These are phyloP conservation scores for Acanthamoeba divionensis DNA, from an alignment of 208 protist species.

Conservation along the genomic window DNA sequence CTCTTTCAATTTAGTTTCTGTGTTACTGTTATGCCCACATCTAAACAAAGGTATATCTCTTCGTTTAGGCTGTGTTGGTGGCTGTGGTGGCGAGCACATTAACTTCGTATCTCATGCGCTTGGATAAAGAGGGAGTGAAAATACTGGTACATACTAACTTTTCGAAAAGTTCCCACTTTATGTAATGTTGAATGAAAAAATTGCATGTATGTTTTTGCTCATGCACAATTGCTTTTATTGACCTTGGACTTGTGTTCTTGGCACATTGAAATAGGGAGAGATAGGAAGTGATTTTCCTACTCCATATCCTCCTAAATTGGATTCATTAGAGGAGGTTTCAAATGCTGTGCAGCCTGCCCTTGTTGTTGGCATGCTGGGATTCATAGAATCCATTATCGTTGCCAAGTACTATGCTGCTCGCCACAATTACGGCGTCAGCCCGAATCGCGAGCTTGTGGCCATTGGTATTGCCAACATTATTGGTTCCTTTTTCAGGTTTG, in stretches of 20 bases:
- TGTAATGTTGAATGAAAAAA: too few species aligned
- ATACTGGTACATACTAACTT: too few species aligned
- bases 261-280: too few species aligned
- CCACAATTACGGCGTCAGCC: not conserved
- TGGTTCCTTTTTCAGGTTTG: conserved; percentile 65
- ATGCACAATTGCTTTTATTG: not conserved
- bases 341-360: not conserved
- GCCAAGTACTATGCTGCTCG: conserved; percentile 40
- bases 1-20: not conserved
- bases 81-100: not conserved
- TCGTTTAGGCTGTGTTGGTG: not conserved
- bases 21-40: not conserved
- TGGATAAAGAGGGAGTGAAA: not conserved
- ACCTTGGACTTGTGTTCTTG: not conserved
- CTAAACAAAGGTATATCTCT: not conserved
- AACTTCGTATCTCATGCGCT: not conserved
- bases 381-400: conserved; percentile 32
- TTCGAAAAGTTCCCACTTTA: too few species aligned
- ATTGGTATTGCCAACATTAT: conserved; percentile 63
- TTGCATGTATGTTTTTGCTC: not conserved
- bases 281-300: not conserved
- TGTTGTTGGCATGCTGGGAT: conserved; percentile 14
- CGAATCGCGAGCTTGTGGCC: conserved; percentile 59
- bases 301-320: not conserved
- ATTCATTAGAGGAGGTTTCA: not conserved